Percentiles rank a stretch among this genome's conserved stretches.
These are phyloP conservation scores for Tetrapisispora nanseiensis DNA, from an alignment of 805 yeast genomes.

Conservation along the genomic window DNA sequence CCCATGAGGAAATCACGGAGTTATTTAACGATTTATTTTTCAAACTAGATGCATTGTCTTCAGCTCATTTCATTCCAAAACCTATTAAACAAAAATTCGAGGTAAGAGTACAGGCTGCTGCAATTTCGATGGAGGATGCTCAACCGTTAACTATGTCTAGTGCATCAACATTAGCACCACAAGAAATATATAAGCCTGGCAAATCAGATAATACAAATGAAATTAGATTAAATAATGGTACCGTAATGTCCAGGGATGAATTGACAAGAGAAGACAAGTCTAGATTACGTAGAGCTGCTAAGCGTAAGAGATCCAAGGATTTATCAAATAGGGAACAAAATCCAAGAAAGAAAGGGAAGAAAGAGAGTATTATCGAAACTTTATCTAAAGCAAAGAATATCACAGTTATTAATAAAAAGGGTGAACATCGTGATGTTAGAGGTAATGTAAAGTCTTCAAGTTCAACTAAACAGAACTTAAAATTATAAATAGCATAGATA, in stretches of 20 bases:
- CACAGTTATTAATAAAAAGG: slow-evolving; percentile 66
- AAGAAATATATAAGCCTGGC: slow-evolving; percentile 64
- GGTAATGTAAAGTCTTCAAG: slow-evolving; percentile 49
- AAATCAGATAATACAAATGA: slow-evolving; percentile 44
- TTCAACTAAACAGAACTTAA: slow-evolving; percentile 1
- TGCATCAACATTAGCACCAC: slow-evolving; percentile 81
- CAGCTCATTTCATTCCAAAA: slow-evolving; percentile 92
- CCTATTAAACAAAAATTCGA: slow-evolving; percentile 74
- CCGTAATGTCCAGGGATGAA: slow-evolving; percentile 73
- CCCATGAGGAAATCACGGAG: slow-evolving; percentile 69
- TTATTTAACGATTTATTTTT: slow-evolving; percentile 54
- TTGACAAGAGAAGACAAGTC: slow-evolving; percentile 76
- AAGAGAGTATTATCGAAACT: slow-evolving; percentile 58
- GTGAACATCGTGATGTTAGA: slow-evolving; percentile 60
- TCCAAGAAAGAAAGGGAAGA: slow-evolving; percentile 40
- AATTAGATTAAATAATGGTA: slow-evolving; percentile 65
- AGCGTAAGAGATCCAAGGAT: slow-evolving; percentile 63
- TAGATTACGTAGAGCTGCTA: slow-evolving; percentile 75
- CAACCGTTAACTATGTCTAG: slow-evolving; percentile 78
- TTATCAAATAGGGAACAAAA: slow-evolving; percentile 28
- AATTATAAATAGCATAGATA: slow-evolving; percentile 1
- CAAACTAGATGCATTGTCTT: slow-evolving; percentile 77
- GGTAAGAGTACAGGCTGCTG: slow-evolving; percentile 71
- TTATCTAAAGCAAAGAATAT: slow-evolving; percentile 64
- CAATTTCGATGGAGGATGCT: slow-evolving; percentile 90